Evolutionary conservation across 2,329 filamentous ascomycete species (phyloP), one percentile per base, ranked within the genome.

Genomic region (Fusarium gaditjirri): DNA sequence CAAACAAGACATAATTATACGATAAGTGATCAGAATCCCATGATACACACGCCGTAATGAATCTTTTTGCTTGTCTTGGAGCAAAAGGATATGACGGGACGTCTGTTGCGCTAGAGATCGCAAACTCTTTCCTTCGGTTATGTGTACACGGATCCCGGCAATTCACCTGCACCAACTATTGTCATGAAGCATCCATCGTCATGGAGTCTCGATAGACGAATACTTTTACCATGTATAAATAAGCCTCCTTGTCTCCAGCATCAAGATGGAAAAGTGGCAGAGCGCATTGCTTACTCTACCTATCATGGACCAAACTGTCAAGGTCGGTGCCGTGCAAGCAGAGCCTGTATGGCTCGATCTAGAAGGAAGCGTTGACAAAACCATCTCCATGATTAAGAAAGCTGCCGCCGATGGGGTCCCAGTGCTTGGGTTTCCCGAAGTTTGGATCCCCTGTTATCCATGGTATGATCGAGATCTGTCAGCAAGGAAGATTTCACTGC

Each of bases 401-500:
- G 44, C 55, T 19, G n/a, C 55, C 21, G 17, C 35, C 1, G 44
- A 53, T 8, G 55, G 55, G 41, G 35, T 59, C 12, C 44, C 53
- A 53, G 44, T 59, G 10, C 55, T 59, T 41, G 55, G 55, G 13
- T 59, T 53, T 17, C 55, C 55, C n/a, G 55, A 59, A 53, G 44
- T 59, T 29, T 59, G 55, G 55, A 59, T 59, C 16, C 44, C 55
- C 3, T 44, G 55, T 6, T 59, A 59, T n/a, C 55, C 55, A 53
- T 59, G 55, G 55, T 59, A 59, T 17, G 55, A 14, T 33, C 9
- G 4, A 7, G 14, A 59, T 39, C 1, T 59, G 55, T 53, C 25
- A 58, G 54, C 54, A 33, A 25, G 16, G 1, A 16, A 4, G 17
- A 27, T 23, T 21, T 39, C 17, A 4, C 5, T 21, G 5, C 8